A percentile compares a stretch with the other conserved stretches of the same genome.
Evolutionary conservation across 768 basidiomycete species (phyloP).

Genomic region (Mycena galopus): DNA sequence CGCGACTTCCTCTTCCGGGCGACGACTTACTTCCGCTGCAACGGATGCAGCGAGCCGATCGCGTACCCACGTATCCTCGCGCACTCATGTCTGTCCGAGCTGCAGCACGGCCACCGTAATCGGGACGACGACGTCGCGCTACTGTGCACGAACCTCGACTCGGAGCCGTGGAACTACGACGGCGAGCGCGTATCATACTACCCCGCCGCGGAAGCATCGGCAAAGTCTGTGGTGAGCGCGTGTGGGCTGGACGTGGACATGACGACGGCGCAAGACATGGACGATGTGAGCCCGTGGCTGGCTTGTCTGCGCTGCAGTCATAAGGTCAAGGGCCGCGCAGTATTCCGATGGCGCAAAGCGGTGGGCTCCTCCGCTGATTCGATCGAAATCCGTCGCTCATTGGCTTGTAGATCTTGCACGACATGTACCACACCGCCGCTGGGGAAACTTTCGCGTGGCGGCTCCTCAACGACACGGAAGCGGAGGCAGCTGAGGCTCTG

Average conservation of each 20-base stretch:
- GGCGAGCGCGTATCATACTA: slow-evolving; percentile 32
- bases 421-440: slow-evolving; percentile 37
- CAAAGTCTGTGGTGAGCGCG: slow-evolving; percentile 29
- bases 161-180: slow-evolving; percentile 41
- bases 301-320: slow-evolving; percentile 39
- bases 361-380: slow-evolving; percentile 8
- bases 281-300: slow-evolving; percentile 37
- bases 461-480: slow-evolving; percentile 31
- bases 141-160: slow-evolving; percentile 34
- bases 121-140: slow-evolving; percentile 39
- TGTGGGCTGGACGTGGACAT: slow-evolving; percentile 34
- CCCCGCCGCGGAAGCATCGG: slow-evolving; percentile 34
- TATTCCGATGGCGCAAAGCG: slow-evolving; percentile 42
- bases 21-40: slow-evolving; percentile 44
- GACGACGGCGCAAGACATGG: slow-evolving; percentile 38
- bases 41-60: slow-evolving; percentile 40
- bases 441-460: slow-evolving; percentile 30
- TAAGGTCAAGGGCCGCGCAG: slow-evolving; percentile 30
- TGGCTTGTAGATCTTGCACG: slow-evolving; percentile 39
- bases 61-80: slow-evolving; percentile 43
- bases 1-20: slow-evolving; percentile 37
- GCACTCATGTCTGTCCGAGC: slow-evolving; percentile 37
- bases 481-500: slow-evolving; percentile 34
- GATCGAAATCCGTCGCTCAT: neutral
- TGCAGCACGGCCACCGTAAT: slow-evolving; percentile 41